These are phyloP conservation scores for Fusarium tjaetaba DNA, from an alignment of 2,329 filamentous ascomycete species.

Conservation along the genomic window DNA sequence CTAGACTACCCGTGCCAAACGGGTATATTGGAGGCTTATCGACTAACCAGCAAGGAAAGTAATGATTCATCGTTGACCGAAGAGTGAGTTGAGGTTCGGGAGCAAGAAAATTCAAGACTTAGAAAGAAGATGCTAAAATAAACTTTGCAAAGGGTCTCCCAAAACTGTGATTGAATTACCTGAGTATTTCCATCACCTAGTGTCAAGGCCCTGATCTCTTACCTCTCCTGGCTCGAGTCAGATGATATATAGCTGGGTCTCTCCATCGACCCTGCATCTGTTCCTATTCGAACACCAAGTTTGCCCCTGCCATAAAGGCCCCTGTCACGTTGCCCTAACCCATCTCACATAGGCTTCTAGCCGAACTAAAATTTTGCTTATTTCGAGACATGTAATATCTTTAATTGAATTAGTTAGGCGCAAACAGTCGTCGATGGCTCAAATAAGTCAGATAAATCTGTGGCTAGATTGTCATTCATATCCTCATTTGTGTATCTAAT, in stretches of 20 bases:
- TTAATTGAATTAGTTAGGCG: too few relatives aligned
- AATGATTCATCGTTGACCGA: constrained; percentile 79
- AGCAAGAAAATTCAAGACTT: constrained; percentile 47
- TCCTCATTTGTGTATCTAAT: not conserved
- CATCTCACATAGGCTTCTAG: constrained; percentile 53
- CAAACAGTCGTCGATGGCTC: too few relatives aligned
- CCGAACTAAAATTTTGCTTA: not conserved
- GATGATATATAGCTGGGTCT: constrained; percentile 93
- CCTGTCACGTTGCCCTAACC: constrained; percentile 84
- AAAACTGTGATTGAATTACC: too few relatives aligned
- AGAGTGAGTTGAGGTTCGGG: constrained; percentile 91
- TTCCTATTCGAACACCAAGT: constrained; percentile 98
- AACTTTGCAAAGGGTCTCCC: too few relatives aligned
- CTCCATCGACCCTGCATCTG: constrained; percentile 99
- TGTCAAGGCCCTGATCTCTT: too few relatives aligned
- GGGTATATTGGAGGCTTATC: constrained; percentile 77
- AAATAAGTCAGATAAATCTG: too few relatives aligned
- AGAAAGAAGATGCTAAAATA: too few relatives aligned
- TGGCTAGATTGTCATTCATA: too few relatives aligned
- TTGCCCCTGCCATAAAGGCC: constrained; percentile 91
- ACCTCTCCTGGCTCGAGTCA: constrained; percentile 51
- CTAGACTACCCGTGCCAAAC: not conserved
- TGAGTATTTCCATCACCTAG: too few relatives aligned
- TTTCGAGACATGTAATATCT: too few relatives aligned
- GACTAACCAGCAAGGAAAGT: constrained; percentile 72